Conservation (phyloP, 768 basidiomycete species). For the Calvatia gigantea region DNA sequence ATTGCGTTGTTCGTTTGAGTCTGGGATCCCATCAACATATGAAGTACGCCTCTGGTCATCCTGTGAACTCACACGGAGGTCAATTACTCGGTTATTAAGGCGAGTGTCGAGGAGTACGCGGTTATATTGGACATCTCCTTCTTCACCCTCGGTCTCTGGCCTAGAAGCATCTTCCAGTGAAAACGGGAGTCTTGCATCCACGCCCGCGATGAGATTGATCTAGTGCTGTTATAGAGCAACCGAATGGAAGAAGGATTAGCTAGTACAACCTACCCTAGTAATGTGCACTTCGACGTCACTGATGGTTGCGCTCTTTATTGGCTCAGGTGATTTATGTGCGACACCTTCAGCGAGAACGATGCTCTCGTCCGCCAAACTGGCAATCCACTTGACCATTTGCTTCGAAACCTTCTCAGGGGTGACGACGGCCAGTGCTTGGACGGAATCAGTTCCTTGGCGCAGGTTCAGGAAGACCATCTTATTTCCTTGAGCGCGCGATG, state of each 20-base stretch:
- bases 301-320: conserved; percentile 90
- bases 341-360: conserved; percentile 88
- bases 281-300: conserved; percentile 86
- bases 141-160: conserved; percentile 68
- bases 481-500: conserved; percentile 86
- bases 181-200: conserved; percentile 84
- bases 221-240: conserved; percentile 26
- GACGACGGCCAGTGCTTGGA: conserved; percentile 80
- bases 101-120: conserved; percentile 90
- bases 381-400: conserved; percentile 96
- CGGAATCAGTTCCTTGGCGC: conserved; percentile 81
- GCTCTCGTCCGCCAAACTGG: conserved; percentile 74
- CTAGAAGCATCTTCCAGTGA: conserved; percentile 89
- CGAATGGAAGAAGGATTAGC: neutral
- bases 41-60: neutral
- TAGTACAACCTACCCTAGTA: conserved; percentile 56
- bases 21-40: conserved; percentile 33
- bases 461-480: conserved; percentile 95
- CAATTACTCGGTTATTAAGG: conserved; percentile 90
- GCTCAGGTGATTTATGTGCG: conserved; percentile 73
- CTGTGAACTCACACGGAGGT: conserved; percentile 69
- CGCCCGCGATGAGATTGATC: conserved; percentile 79
- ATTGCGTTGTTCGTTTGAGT: conserved; percentile 95
- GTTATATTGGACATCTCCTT: conserved; percentile 59
- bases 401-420: conserved; percentile 80